phyloP scores from a whole-genome alignment of 2,329 filamentous ascomycete genomes.

The Macrophomina pseudophaseolina region DNA sequence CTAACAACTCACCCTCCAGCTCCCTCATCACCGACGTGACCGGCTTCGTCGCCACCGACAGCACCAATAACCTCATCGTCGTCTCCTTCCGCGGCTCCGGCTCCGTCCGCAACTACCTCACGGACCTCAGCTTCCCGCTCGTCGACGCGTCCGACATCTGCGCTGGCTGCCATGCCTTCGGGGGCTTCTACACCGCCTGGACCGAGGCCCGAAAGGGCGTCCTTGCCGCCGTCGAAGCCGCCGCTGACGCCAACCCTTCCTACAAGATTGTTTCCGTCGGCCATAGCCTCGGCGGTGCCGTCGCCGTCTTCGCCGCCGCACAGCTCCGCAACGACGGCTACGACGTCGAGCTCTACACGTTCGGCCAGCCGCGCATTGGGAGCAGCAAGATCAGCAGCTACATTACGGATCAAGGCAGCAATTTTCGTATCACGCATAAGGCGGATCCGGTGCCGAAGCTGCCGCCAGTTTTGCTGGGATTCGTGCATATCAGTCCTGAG shows the following conservation, averaged over 20 bases:
- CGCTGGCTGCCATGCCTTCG: slow-evolving; percentile 58
- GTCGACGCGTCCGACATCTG: slow-evolving; percentile 47
- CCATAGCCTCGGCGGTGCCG: slow-evolving; percentile 71
- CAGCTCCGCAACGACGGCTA: slow-evolving; percentile 58
- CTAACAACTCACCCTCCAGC: slow-evolving; percentile 28
- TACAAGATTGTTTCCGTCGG: slow-evolving; percentile 66
- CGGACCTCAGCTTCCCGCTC: slow-evolving; percentile 56
- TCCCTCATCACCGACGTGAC: slow-evolving; percentile 49
- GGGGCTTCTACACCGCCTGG: slow-evolving; percentile 67
- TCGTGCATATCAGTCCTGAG: slow-evolving; percentile 71
- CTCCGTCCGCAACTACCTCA: slow-evolving; percentile 66
- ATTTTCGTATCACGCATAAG: slow-evolving; percentile 70
- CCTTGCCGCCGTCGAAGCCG: slow-evolving; percentile 51
- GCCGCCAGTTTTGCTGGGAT: slow-evolving; percentile 64
- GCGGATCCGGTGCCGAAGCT: slow-evolving; percentile 72
- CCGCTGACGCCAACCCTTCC: slow-evolving; percentile 53
- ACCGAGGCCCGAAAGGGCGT: slow-evolving; percentile 55
- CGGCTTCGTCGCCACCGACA: slow-evolving; percentile 54
- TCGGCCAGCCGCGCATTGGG: slow-evolving; percentile 69
- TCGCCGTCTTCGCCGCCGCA: slow-evolving; percentile 65
- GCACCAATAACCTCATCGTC: slow-evolving; percentile 60
- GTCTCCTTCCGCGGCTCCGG: slow-evolving; percentile 64
- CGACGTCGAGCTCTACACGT: slow-evolving; percentile 67
- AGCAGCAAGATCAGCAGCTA: slow-evolving; percentile 61
- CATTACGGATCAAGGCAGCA: slow-evolving; percentile 58